These are phyloP conservation scores for Fusarium sp. DNA, from an alignment of 2,329 filamentous ascomycete species.

Conservation along the genomic window DNA sequence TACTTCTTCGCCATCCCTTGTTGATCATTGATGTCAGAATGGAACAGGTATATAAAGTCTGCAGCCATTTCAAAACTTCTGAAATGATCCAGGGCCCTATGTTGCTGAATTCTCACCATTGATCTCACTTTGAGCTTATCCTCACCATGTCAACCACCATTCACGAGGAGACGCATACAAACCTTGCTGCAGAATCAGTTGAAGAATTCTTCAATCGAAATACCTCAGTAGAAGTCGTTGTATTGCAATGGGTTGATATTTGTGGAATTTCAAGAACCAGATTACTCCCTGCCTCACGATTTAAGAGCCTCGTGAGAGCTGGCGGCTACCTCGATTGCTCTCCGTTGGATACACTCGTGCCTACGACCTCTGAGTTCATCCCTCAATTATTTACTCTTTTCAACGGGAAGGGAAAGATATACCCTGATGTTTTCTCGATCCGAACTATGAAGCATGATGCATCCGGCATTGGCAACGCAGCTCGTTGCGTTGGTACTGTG, in stretches of 20 bases:
- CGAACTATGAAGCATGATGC: background rate
- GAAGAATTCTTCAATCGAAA: background rate
- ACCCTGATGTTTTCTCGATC: background rate
- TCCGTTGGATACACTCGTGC: conserved; percentile 1
- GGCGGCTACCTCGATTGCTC: background rate
- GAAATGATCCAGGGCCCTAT: background rate
- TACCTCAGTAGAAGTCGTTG: background rate
- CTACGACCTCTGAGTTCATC: background rate
- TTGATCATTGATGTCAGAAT: too few species aligned
- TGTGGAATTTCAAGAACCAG: background rate
- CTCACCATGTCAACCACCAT: background rate
- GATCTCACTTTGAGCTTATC: too few species aligned
- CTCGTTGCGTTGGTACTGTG: background rate
- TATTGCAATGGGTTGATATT: conserved; percentile 18
- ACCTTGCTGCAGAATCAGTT: rapidly evolving
- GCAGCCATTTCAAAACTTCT: background rate
- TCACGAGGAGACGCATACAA: background rate
- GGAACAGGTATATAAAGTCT: too few species aligned
- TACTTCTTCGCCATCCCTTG: background rate
- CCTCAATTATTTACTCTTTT: background rate
- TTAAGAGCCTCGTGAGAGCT: background rate
- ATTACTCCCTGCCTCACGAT: background rate
- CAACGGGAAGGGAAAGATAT: background rate
- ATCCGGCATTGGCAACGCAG: background rate
- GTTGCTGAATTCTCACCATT: background rate